Evolutionary conservation across 441 rosid species (phyloP), one percentile per base, ranked within the genome.

Genomic region (Erodium texanum): DNA sequence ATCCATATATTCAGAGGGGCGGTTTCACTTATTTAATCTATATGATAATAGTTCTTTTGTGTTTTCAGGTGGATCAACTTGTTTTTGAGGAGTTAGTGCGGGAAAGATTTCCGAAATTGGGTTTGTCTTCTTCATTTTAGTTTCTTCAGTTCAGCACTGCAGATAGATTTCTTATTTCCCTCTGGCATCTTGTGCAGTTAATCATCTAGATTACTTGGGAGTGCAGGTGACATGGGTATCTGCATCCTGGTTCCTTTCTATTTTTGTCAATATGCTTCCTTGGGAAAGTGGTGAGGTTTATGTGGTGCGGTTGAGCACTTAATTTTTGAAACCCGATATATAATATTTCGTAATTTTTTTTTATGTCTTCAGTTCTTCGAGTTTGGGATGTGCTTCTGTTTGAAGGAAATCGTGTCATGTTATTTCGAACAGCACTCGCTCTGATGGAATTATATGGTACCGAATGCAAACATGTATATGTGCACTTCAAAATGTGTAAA

Each of bases 171-270:
- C 79, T 79, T 74, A 79, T 83, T 83, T 74, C 76, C 72, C 73
- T 78, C 73, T 74, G 71, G 74, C 82, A 81, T 76, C 76, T 82
- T 85, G 70, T 85, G 91, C 89, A 88, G 94, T 85, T 80, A 81
- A 85, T 79, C 94, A 86, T 88, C 87, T 88, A 85, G 91, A 88
- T 82, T 86, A 82, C 89, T 85, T 88, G 84, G 91, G 94, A 85
- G 94, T 88, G 81, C 94, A 88, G 83, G 89, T 85, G 71, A 76
- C 94, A 52, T 88, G 94, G 94, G 81, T 86, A 50, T 81, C 87
- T 65, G 87, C 83, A 70, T 87, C 94, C 65, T 88, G 94, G 94
- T 83, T 88, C 68, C 88, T 88, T 67, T 88, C 91, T 58, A 86
- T 88, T 77, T 88, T 88, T 80, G 79, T 86, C 18, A 86, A 86